Evolutionary conservation across 192 early-diverging fungal genomes (phyloP).

Genomic region (Umbelopsis sp.): DNA sequence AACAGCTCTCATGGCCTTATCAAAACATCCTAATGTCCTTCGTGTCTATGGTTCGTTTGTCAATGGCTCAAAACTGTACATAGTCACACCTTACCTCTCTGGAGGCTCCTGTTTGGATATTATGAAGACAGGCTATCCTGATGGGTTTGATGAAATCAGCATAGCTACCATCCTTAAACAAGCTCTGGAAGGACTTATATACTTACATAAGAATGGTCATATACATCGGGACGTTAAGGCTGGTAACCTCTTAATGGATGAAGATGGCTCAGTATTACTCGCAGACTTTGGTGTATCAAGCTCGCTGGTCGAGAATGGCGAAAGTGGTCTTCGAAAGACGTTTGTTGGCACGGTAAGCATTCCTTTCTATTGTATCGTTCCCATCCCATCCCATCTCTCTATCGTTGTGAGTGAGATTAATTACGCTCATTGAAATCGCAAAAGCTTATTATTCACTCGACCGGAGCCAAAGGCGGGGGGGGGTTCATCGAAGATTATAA

Average conservation of each 20-base stretch:
- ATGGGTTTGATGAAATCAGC: slow-evolving; percentile 78
- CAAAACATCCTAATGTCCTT: slow-evolving; percentile 81
- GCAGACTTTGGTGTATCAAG: slow-evolving; percentile 76
- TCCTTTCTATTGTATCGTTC: not conserved
- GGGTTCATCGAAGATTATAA: not conserved
- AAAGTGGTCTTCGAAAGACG: slow-evolving; percentile 61
- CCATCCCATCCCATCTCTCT: not conserved
- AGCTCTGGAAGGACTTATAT: slow-evolving; percentile 63
- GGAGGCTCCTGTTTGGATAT: slow-evolving; percentile 84
- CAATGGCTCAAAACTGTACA: slow-evolving; percentile 74
- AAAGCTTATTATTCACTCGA: not conserved
- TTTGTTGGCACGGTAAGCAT: slow-evolving; percentile 70
- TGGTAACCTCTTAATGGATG: slow-evolving; percentile 67
- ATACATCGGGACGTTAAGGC: slow-evolving; percentile 76
- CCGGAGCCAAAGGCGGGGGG: not conserved
- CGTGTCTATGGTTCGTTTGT: slow-evolving; percentile 86
- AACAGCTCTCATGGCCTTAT: slow-evolving; percentile 85
- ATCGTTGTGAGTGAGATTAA: not conserved
- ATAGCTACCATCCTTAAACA: slow-evolving; percentile 86
- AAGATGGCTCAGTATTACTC: slow-evolving; percentile 61
- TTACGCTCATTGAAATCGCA: not conserved
- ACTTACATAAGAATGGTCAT: slow-evolving; percentile 64
- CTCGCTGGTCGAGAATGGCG: slow-evolving; percentile 64
- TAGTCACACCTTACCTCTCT: slow-evolving; percentile 80
- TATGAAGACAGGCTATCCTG: slow-evolving; percentile 79